Conservation (phyloP, 164 flowering plant genomes). For the Aristolochia fimbriata region DNA sequence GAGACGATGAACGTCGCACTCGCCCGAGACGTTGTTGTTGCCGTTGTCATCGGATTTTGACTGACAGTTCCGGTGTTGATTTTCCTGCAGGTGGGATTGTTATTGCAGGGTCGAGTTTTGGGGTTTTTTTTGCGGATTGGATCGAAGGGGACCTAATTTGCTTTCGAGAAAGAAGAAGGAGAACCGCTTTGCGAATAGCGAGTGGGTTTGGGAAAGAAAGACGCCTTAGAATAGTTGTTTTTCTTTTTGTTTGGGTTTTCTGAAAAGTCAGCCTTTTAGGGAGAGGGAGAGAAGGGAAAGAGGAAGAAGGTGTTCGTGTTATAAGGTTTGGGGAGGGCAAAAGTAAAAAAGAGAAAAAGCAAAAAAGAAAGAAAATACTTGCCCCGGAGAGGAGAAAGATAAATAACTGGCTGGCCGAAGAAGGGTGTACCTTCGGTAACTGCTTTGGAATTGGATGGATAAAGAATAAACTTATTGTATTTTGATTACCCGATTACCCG, state of each 20-base stretch:
- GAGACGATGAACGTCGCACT: no score
- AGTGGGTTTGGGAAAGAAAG: neutral
- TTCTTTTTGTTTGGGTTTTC: neutral
- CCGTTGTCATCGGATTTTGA: neutral
- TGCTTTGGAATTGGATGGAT: no score
- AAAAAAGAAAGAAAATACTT: no score
- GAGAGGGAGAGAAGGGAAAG: no score
- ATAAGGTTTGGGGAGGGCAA: no score
- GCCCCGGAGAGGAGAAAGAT: no score
- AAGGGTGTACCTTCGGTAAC: no score
- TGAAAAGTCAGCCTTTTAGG: neutral
- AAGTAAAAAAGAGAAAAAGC: no score
- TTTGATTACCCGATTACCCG: no score
- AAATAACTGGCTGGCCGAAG: no score
- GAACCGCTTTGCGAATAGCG: neutral
- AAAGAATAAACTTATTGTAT: no score
- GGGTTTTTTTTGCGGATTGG: constrained; percentile 8
- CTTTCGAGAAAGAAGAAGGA: constrained; percentile 3
- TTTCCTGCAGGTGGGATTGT: constrained; percentile 16
- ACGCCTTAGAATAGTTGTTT: neutral
- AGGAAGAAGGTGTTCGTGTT: neutral
- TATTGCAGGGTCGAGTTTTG: neutral
- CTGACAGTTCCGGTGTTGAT: constrained; percentile 2
- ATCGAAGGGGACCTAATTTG: constrained; percentile 5
- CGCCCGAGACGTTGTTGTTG: neutral